phyloP scores from a whole-genome alignment of 2,329 filamentous ascomycete genomes.

The Graphilbum fragrans region DNA sequence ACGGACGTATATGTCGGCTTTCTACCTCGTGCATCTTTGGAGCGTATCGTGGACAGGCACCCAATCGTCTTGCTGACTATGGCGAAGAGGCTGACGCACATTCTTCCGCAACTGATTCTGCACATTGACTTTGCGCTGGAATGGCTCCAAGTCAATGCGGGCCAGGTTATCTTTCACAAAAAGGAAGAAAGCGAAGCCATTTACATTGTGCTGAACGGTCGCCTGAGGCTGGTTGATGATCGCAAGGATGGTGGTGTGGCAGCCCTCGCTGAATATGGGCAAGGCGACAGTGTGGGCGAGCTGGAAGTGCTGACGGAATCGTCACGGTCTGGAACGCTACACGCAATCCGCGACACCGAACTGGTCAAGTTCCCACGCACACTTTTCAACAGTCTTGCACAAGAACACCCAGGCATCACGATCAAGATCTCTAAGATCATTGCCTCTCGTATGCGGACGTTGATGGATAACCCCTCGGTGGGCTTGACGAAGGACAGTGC shows the following conservation, averaged over 20 bases:
- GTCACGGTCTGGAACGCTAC: constrained; percentile 75
- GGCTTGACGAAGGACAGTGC: constrained; percentile 51
- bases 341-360: constrained; percentile 94
- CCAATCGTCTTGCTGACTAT: constrained; percentile 89
- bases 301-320: constrained; percentile 95
- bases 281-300: constrained; percentile 95
- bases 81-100: constrained; percentile 84
- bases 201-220: constrained; percentile 92
- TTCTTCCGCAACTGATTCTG: constrained; percentile 78
- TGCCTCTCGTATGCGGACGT: constrained; percentile 79
- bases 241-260: constrained; percentile 69
- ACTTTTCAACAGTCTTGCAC: constrained; percentile 91
- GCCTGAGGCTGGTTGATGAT: constrained; percentile 74
- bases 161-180: constrained; percentile 88
- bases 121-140: constrained; percentile 98
- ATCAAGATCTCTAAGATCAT: constrained; percentile 99
- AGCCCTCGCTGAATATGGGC: constrained; percentile 84
- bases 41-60: constrained; percentile 85
- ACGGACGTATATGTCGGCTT: constrained; percentile 98
- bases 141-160: constrained; percentile 94
- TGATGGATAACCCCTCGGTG: constrained; percentile 70
- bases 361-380: constrained; percentile 92
- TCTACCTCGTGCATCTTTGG: constrained; percentile 70
- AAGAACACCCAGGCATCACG: constrained; percentile 94
- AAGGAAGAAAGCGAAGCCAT: constrained; percentile 96